These are phyloP conservation scores for Mimosa pudica DNA, from an alignment of 306 rosid genomes.

Conservation along the genomic window DNA sequence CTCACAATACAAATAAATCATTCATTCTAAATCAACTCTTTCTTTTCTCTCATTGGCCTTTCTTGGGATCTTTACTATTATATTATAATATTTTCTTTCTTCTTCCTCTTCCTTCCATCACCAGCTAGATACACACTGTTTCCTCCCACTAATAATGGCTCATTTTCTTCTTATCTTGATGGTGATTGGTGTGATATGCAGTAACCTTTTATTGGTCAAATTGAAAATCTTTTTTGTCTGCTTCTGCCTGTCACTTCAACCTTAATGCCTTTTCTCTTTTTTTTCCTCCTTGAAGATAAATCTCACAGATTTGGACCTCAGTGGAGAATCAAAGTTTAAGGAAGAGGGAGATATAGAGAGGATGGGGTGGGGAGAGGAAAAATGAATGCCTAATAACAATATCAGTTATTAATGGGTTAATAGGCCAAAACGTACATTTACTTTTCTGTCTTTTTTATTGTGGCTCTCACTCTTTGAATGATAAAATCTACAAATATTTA, in stretches of 20 bases:
- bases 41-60: slow-evolving; percentile 18
- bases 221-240: slow-evolving; percentile 59
- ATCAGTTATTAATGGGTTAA: slow-evolving; percentile 4
- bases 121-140: slow-evolving; percentile 45
- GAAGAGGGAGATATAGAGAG: background rate
- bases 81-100: slow-evolving; percentile 38
- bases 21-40: slow-evolving; percentile 4
- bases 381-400: slow-evolving; percentile 7
- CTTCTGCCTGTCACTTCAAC: slow-evolving; percentile 60
- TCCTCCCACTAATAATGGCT: slow-evolving; percentile 51
- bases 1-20: slow-evolving; percentile 17
- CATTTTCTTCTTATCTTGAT: slow-evolving; percentile 58
- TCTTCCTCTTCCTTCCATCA: slow-evolving; percentile 34
- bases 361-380: background rate
- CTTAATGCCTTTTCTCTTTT: background rate
- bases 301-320: slow-evolving; percentile 34
- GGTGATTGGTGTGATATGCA: slow-evolving; percentile 61
- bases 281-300: slow-evolving; percentile 27
- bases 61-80: slow-evolving; percentile 17
- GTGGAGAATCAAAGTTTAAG: slow-evolving; percentile 32
- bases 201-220: slow-evolving; percentile 59
- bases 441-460: too few species aligned
- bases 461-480: too few species aligned
- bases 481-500: too few species aligned
- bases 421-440: too few species aligned